Percentiles rank a stretch among this genome's conserved stretches.
These are phyloP conservation scores for Hsuehochloa calcarea DNA, from an alignment of 176 grass and related monocot species.

Conservation along the genomic window DNA sequence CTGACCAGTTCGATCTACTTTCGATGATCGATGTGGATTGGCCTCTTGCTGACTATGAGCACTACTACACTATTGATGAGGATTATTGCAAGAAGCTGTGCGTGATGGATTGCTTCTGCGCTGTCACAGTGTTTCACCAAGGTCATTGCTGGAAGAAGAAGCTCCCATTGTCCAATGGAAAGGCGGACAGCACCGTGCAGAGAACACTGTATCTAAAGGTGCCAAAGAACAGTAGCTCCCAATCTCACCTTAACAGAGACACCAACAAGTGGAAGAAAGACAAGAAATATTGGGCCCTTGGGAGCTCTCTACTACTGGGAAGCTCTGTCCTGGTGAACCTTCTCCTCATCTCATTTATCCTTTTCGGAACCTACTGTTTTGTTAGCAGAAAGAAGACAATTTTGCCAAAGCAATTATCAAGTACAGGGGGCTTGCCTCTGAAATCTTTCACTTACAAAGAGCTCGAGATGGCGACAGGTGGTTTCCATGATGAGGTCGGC, in stretches of 20 bases:
- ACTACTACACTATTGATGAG: conserved; percentile 11
- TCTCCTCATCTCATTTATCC: not conserved
- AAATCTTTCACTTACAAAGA: conserved; percentile 36
- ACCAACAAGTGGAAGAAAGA: not conserved
- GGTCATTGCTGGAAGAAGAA: conserved; percentile 34
- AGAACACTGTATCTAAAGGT: not conserved
- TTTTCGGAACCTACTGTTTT: not conserved
- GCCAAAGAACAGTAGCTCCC: too few relatives aligned
- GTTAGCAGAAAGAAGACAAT: conserved; percentile 5
- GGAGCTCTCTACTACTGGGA: conserved; percentile 1
- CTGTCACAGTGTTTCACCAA: not conserved
- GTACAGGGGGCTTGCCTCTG: not conserved
- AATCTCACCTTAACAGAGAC: too few relatives aligned
- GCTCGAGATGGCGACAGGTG: conserved; percentile 42
- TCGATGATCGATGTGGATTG: conserved; percentile 11
- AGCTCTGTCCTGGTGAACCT: not conserved
- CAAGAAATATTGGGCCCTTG: conserved; percentile 2
- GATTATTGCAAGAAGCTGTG: not conserved
- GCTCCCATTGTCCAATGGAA: conserved; percentile 34
- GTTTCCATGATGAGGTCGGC: conserved; percentile 33
- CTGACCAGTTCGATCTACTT: not conserved
- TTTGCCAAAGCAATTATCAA: not conserved
- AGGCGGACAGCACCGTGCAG: not conserved
- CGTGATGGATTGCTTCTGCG: conserved; percentile 40
- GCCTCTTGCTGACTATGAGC: conserved; percentile 25